Evolutionary conservation across 2,329 filamentous ascomycete genomes (phyloP), one percentile per base, ranked within the genome.

Genomic region (Exophiala calicioides): DNA sequence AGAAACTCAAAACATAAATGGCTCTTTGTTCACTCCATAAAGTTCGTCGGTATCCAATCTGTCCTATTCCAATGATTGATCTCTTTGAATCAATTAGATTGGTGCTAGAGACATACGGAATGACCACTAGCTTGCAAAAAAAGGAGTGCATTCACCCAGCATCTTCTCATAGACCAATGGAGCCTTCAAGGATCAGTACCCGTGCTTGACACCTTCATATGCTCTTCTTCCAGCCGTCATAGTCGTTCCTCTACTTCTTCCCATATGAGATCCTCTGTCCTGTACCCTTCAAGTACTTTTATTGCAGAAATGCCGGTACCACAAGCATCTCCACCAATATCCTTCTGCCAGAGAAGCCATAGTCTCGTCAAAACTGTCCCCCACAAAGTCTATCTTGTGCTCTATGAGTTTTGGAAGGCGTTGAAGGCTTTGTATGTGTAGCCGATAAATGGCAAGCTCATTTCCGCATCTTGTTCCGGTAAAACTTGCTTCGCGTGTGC

Each of bases 361-460:
- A 21, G 24, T 27, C 18, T 23, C n/a, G n/a, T n/a, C 34, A 26
- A 30, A 31, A 37, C 19, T 7, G 5, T 19, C 4, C 16, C 30
- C 27, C 19, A 35, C 38, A 31, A 29, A 15, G 20, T 26, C 23
- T 20, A 10, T 19, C 33, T 21, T 18, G 18, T 26, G 21, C 31
- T 43, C 50, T 46, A 59, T 29, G 53, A 55, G 41, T 59, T 61
- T 56, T 73, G 69, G 71, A 84, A 83, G 46, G 79, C 82, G 68
- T 84, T 83, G 70, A 98, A 98, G 53, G 93, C 88, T 81, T 97
- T 98, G 77, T 96, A 98, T 6, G 93, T 95, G 70, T 95, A 95
- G 26, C 89, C 89, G 61, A 95, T 93, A 67, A 95, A 98, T 3
- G 93, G 93, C 71, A 98, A 73, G 71, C 88, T 95, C 82, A 96